Conservation (phyloP, 768 basidiomycete genomes). For the Artomyces pyxidatus region DNA sequence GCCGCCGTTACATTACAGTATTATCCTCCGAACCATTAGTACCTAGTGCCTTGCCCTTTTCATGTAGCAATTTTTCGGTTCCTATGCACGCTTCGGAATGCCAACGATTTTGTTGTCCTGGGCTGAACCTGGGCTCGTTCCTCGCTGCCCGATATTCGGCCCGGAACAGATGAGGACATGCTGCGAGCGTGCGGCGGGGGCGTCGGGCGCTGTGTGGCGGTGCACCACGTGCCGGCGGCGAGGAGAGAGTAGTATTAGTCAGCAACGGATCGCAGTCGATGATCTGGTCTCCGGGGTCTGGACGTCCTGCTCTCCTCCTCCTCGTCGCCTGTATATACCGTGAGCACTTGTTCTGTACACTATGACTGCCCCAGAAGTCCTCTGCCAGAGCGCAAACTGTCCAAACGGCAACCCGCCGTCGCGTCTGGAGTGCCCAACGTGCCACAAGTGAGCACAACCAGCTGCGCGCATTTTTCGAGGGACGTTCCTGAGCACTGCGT, state of each 20-base stretch:
- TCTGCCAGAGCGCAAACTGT: slow-evolving; percentile 65
- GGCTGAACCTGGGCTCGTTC: too few species aligned
- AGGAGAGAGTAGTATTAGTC: neutral
- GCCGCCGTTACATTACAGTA: neutral
- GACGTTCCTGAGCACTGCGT: slow-evolving; percentile 10
- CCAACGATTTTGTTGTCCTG: too few species aligned
- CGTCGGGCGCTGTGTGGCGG: neutral
- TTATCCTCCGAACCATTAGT: neutral
- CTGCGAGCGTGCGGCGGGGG: neutral
- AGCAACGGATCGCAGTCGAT: neutral
- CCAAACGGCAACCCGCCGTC: slow-evolving; percentile 81
- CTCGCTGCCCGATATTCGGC: neutral
- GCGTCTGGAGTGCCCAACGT: slow-evolving; percentile 86
- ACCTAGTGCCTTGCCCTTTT: neutral
- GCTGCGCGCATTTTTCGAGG: slow-evolving; percentile 1
- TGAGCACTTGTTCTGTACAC: neutral
- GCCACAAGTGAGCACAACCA: slow-evolving; percentile 62
- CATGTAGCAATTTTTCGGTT: neutral
- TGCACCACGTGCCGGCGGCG: neutral
- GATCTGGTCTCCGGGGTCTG: too few species aligned
- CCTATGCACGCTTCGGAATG: too few species aligned
- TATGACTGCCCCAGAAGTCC: slow-evolving; percentile 34
- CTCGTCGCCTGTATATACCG: neutral
- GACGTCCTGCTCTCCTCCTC: too few species aligned
- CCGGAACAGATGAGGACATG: neutral